Evolutionary conservation across 805 yeast genomes (phyloP), one percentile per base, ranked within the genome.

Genomic region (Saitoella complicata): DNA sequence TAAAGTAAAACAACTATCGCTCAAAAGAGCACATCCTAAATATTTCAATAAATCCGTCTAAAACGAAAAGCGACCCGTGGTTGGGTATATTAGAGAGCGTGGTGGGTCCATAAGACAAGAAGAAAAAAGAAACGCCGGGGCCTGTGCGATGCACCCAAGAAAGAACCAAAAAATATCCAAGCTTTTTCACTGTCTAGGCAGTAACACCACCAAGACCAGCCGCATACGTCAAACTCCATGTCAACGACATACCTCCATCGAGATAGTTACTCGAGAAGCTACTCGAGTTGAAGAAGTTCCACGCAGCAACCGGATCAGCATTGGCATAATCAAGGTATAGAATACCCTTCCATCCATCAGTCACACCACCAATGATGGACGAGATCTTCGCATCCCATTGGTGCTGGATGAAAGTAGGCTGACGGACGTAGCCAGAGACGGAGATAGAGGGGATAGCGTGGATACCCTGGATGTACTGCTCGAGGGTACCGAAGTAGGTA

Each of bases 181-280:
- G n/a, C 36, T 3, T 33, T 9, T 33, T 9, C n/a, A 33, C n/a
- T n/a, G 9, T n/a, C n/a, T 33, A 33, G n/a, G 42, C 42, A 39
- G 31, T 13, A 6, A 11, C 31, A 29, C 46, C 47, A 5, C 41
- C 41, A 7, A 46, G 32, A 13, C 53, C 53, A 33, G 55, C 94
- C 40, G 83, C 69, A 51, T 73, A 82, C 0, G 94, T 76, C 50
- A 86, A 65, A 8, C 87, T 78, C 94, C 95, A 86, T 0, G 95
- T 80, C 49, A 77, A 65, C 31, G 88, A 77, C 69, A 85, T 88
- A 2, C 96, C 96, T 46, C 74, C 73, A 55, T 87, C 96, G 41
- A 87, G 71, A 51, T 69, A 71, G 3, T 59, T 54, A n/a, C 65
- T 63, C 39, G 66, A 57, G 70, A 83, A 86, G 45, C 63, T 64